Evolutionary conservation across 2,329 filamentous ascomycete genomes (phyloP), one percentile per base, ranked within the genome.

Genomic region (Pestalotiopsis sp.): DNA sequence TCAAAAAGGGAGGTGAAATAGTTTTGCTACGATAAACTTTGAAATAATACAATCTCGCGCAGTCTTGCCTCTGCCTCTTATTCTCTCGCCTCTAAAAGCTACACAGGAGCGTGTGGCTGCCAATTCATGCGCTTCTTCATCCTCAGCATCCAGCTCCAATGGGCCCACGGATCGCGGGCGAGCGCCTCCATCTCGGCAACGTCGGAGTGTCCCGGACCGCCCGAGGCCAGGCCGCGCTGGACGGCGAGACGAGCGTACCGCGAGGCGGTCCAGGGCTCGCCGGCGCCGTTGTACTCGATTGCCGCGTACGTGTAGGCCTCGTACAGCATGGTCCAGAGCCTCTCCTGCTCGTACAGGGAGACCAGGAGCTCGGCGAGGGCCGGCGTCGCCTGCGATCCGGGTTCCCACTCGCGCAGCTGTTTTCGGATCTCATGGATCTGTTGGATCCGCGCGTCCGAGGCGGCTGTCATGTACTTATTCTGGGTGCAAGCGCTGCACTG

Each of bases 111-210:
- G n/a, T 62, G 59, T 2, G 59, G 27, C 9, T 27, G 75, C 77
- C 77, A 78, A 49, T 77, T 75, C 72, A 76, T 76, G 56, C 76
- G 72, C 72, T 75, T 75, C 68, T 72, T 76, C 14, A 73, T 77
- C 71, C 79, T 72, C 69, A 77, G 66, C 78, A 78, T 77, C 81
- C 80, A 82, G 70, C 77, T 81, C 80, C 80, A 82, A 73, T 82
- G 81, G 12, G 59, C 68, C 79, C 77, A 79, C 5, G 80, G 80
- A 67, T 82, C 76, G 17, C 71, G 70, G 0, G 73, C 78, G 58
- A 82, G 71, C 70, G 67, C 71, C 68, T 63, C 65, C 80, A 82
- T 80, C 70, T 80, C 79, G 27, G 68, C 5, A 25, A 82, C 76
- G 68, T 81, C 80, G 31, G 63, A 71, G 62, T 80, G 69, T 38